Base-by-base conservation (phyloP, 179 eudicot species). In the Amaranthus tricolor region DNA sequence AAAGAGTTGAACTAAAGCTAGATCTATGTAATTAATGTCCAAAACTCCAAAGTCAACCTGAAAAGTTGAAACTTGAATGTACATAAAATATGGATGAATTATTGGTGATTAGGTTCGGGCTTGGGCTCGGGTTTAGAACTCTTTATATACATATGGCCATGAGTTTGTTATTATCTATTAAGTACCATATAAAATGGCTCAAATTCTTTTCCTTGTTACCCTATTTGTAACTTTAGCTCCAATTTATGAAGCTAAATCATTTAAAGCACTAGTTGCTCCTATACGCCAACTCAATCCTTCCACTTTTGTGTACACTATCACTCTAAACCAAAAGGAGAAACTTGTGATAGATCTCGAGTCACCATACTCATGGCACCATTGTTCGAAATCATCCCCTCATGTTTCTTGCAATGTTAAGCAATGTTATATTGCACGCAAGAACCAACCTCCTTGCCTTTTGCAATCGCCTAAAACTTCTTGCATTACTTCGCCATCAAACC, bases 181-280 rank as follows among this genome's bases (percentile, higher is more conserved):
- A 31, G 40, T 31, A 31, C 40, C 40, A 31, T 31, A 0, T 10
- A 62, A 69, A 47, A 79, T 31, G 82, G 48, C 66, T 62, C 74
- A 47, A 21, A 51, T 69, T 24, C 61, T 69, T 17, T 59, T 54
- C 61, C 47, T 74, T 13, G 2, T 69, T 21, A 13, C 67, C 9
- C 58, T 64, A 21, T 79, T 79, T 55, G 8, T 69, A 3, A 43
- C 54, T 62, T 74, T 14, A 45, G 16, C 52, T 20, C 43, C 62
- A 5, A 9, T 7, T n/a, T 52, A 24, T 0, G 78, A 54, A 74
- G 71, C 84, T 13, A 76, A 70, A 47, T 19, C 74, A 0, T 52
- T 21, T 52, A 72, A 75, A 71, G 82, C 82, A n/a, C 58, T 75
- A 1, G 84, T 84, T 2, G 70, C 76, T 55, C 80, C 84, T 31